phyloP scores from a whole-genome alignment of 805 yeast genomes.

The Debaryomyces hansenii region DNA sequence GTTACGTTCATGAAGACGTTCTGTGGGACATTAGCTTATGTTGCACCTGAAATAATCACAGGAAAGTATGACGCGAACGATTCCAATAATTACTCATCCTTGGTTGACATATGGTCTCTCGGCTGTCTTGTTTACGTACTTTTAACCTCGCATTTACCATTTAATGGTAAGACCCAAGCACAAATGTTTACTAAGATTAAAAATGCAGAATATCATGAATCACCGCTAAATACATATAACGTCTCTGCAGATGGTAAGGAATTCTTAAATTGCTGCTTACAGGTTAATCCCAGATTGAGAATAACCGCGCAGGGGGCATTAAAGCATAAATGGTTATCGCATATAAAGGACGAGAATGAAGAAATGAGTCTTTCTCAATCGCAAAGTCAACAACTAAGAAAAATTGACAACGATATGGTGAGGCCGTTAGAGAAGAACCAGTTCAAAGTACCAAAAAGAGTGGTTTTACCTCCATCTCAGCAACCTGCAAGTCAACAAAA shows the following conservation, averaged over 20 bases:
- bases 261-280: conserved; percentile 68
- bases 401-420: conserved; percentile 43
- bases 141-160: conserved; percentile 90
- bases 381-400: conserved; percentile 61
- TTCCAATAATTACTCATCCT: conserved; percentile 60
- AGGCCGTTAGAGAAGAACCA: conserved; percentile 40
- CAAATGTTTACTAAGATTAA: conserved; percentile 75
- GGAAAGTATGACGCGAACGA: conserved; percentile 50
- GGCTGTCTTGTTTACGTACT: conserved; percentile 94
- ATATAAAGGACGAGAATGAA: conserved; percentile 22
- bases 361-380: conserved; percentile 65
- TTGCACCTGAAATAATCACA: conserved; percentile 89
- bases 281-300: conserved; percentile 73
- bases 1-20: conserved; percentile 91
- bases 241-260: conserved; percentile 69
- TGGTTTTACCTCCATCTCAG: conserved; percentile 42
- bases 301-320: conserved; percentile 77
- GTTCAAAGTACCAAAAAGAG: conserved; percentile 44
- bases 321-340: conserved; percentile 76
- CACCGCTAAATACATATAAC: conserved; percentile 64
- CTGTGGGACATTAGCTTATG: conserved; percentile 95
- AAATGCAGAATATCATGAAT: conserved; percentile 76
- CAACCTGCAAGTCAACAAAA: conserved; percentile 11
- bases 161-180: conserved; percentile 89
- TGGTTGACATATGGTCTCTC: conserved; percentile 97